Evolutionary conservation across 2,329 filamentous ascomycete genomes (phyloP).

Genomic region (Paracamarosporium sp.): DNA sequence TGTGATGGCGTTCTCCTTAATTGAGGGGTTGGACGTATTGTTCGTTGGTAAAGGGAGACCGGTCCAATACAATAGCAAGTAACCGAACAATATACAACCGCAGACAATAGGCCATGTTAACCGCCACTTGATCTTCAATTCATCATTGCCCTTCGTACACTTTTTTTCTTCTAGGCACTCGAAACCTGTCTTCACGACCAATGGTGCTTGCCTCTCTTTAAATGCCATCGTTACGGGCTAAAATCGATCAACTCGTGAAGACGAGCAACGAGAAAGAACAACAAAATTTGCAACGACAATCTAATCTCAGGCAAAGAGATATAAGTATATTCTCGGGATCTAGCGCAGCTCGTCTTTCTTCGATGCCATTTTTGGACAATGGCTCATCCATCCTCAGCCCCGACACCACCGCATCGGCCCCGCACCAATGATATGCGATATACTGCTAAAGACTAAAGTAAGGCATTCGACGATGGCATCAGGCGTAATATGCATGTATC

Average conservation of each 20-base stretch:
- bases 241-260: not conserved
- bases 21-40: not conserved
- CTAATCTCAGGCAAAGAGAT: not conserved
- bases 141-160: too few relatives aligned
- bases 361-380: constrained; percentile 17
- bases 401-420: not conserved
- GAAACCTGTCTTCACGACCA: constrained; percentile 1
- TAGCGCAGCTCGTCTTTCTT: not conserved
- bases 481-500: not conserved
- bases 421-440: constrained; percentile 12
- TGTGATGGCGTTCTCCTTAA: not conserved
- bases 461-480: not conserved
- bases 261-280: not conserved
- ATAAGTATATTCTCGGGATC: not conserved
- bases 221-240: not conserved
- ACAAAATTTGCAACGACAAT: not conserved
- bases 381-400: constrained; percentile 15
- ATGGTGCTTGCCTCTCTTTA: constrained; percentile 6
- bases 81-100: not conserved
- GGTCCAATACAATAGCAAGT: not conserved
- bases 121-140: not conserved
- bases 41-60: not conserved
- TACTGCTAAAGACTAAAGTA: not conserved
- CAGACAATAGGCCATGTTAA: not conserved
- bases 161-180: not conserved